phyloP scores from a whole-genome alignment of 768 basidiomycete genomes.

The Gloeopeniophorella convolvens region DNA sequence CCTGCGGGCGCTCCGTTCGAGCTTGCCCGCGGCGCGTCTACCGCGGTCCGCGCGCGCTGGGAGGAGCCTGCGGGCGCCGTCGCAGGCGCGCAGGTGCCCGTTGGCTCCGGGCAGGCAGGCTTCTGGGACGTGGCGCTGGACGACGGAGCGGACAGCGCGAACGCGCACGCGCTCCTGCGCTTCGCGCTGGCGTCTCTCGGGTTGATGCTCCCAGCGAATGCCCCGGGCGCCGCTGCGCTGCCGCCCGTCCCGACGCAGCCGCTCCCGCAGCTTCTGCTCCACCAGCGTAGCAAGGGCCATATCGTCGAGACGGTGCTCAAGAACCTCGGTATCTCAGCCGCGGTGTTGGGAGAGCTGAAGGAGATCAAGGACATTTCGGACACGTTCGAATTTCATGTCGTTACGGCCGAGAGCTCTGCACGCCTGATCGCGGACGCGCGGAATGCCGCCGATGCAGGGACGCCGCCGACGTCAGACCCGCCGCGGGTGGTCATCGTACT shows the following conservation, averaged over 20 bases:
- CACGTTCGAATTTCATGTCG: conserved; percentile 53
- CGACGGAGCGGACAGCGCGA: not conserved
- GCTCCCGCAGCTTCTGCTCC: conserved; percentile 57
- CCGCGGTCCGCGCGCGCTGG: conserved; percentile 4
- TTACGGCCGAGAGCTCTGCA: conserved; percentile 26
- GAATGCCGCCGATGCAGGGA: conserved; percentile 34
- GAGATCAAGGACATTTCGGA: conserved; percentile 63
- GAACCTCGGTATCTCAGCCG: conserved; percentile 27
- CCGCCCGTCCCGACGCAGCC: conserved; percentile 28
- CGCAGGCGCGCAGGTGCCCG: conserved; percentile 11
- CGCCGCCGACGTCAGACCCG: conserved; percentile 24
- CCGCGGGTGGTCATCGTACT: conserved; percentile 39
- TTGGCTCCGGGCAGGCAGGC: conserved; percentile 13
- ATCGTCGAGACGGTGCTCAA: conserved; percentile 37
- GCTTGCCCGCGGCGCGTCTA: not conserved
- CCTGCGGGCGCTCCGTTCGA: conserved; percentile 4
- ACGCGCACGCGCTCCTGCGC: not conserved
- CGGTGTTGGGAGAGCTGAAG: conserved; percentile 25
- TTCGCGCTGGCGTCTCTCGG: conserved; percentile 20
- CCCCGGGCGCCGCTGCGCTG: conserved; percentile 31
- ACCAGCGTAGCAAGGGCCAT: conserved; percentile 35
- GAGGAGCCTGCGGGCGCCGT: conserved; percentile 2
- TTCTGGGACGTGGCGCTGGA: conserved; percentile 15
- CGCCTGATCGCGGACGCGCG: conserved; percentile 27
- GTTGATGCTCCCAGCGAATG: conserved; percentile 30